These are phyloP conservation scores for Dioszegia crocea DNA, from an alignment of 768 basidiomycete genomes.

Conservation along the genomic window DNA sequence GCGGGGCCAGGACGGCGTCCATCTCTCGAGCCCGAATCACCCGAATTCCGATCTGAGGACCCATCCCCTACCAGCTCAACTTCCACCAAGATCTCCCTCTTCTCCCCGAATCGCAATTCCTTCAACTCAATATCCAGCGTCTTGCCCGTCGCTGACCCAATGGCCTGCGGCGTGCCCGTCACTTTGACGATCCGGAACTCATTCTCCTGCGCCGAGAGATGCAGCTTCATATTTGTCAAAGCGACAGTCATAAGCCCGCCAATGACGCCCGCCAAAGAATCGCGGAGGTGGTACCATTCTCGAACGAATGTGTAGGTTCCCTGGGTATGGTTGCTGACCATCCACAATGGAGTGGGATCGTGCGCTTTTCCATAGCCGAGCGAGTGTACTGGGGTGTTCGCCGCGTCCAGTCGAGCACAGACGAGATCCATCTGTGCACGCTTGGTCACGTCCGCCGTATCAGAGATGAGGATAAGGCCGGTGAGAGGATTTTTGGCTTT, in stretches of 20 bases:
- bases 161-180: constrained; percentile 78
- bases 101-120: constrained; percentile 91
- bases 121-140: constrained; percentile 93
- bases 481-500: constrained; percentile 85
- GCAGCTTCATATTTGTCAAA: constrained; percentile 85
- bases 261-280: constrained; percentile 86
- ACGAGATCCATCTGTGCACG: constrained; percentile 98
- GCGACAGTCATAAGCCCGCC: constrained; percentile 97
- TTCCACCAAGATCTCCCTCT: constrained; percentile 95
- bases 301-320: constrained; percentile 98
- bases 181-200: constrained; percentile 93
- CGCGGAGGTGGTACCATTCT: constrained; percentile 93
- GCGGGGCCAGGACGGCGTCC: constrained; percentile 2
- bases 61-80: constrained; percentile 56
- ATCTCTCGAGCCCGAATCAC: constrained; percentile 12
- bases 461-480: constrained; percentile 88
- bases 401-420: constrained; percentile 92
- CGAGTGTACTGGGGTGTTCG: constrained; percentile 92
- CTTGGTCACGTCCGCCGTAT: constrained; percentile 83
- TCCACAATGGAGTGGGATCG: constrained; percentile 95
- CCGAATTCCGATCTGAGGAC: background rate
- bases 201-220: constrained; percentile 86
- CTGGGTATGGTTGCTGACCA: constrained; percentile 95
- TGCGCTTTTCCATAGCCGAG: constrained; percentile 96
- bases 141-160: constrained; percentile 84